Evolutionary conservation across 805 yeast genomes (phyloP), one percentile per base, ranked within the genome.

Genomic region (Clavispora phyllophila): DNA sequence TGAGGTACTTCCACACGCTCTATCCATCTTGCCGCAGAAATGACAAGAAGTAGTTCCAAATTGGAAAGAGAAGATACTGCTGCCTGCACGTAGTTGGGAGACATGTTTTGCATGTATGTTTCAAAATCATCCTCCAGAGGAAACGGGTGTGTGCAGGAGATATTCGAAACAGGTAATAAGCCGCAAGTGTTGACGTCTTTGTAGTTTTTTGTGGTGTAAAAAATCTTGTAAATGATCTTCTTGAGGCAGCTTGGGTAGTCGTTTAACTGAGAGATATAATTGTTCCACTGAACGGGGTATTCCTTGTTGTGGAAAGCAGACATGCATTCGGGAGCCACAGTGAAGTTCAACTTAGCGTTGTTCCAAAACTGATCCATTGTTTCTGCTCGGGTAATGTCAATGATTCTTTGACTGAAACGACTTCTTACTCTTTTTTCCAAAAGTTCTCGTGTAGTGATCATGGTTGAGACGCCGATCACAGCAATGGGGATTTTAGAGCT

Each of bases 391-490:
- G 76, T 76, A 28, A 88, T 68, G 14, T 74, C 73, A 19, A 89
- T 72, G 2, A 84, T 63, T 39, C 95, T 67, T 57, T 91, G 96
- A 14, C 93, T 82, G 60, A 90, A 93, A 49, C 99, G 68, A 43
- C 95, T 83, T 51, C 88, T 76, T 0, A 93, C 98, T 54, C 99
- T 74, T 57, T 91, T 93, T 57, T 93, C 99, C 36, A 93, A 67
- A 53, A 79, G 71, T 53, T 91, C 97, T 39, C 90, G 71, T 0
- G 88, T 75, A 5, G 86, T 87, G 38, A 87, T 69, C 41, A 83
- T 81, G 1, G 90, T 75, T 0, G 95, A 82, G 10, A 84, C 63
- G 2, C 98, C 97, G 37, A 93, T 61, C 5, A 91, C 86, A 40
- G 93, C 77, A 5, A 90, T 79, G 1, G 96, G 95, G 2, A 78